A percentile compares a stretch with the other conserved stretches of the same genome.
These are phyloP conservation scores for Somion occarium DNA, from an alignment of 1,284 basidiomycete genomes.

Conservation along the genomic window DNA sequence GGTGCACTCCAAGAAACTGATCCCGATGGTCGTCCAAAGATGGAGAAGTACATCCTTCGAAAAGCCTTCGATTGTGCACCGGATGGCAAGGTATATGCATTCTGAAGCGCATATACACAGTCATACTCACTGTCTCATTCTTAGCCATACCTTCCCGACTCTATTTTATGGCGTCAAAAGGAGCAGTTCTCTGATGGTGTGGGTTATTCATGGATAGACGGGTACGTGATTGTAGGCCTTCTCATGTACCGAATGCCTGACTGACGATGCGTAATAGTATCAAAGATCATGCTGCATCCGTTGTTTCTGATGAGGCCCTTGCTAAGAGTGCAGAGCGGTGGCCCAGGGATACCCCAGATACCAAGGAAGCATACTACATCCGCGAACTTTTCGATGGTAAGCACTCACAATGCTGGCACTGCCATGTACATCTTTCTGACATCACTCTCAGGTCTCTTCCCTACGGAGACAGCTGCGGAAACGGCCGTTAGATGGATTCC, in stretches of 20 bases:
- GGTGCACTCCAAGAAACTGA: conserved; percentile 75
- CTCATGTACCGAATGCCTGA: background rate
- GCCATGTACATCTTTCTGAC: background rate
- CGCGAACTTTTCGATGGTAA: conserved; percentile 89
- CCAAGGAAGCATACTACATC: conserved; percentile 97
- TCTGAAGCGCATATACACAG: background rate
- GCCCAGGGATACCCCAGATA: conserved; percentile 84
- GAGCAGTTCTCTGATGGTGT: conserved; percentile 99
- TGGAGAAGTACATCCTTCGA: conserved; percentile 99
- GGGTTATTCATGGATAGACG: conserved; percentile 99
- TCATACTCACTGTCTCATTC: background rate
- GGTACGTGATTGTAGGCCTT: too few species aligned
- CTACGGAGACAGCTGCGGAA: conserved; percentile 78
- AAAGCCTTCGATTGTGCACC: conserved; percentile 94
- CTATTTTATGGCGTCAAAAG: conserved; percentile 98
- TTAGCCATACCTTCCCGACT: conserved; percentile 89
- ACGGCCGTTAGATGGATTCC: conserved; percentile 97
- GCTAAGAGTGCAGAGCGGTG: conserved; percentile 74
- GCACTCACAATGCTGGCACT: too few species aligned
- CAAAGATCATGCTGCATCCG: conserved; percentile 79
- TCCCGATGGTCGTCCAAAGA: conserved; percentile 80
- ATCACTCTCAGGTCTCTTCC: conserved; percentile 63
- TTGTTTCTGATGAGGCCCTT: conserved; percentile 83
- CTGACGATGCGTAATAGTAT: conserved; percentile 48
- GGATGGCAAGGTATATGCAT: conserved; percentile 63